Base-by-base conservation (phyloP, 164 flowering plant genomes). In the Protea cynaroides region DNA sequence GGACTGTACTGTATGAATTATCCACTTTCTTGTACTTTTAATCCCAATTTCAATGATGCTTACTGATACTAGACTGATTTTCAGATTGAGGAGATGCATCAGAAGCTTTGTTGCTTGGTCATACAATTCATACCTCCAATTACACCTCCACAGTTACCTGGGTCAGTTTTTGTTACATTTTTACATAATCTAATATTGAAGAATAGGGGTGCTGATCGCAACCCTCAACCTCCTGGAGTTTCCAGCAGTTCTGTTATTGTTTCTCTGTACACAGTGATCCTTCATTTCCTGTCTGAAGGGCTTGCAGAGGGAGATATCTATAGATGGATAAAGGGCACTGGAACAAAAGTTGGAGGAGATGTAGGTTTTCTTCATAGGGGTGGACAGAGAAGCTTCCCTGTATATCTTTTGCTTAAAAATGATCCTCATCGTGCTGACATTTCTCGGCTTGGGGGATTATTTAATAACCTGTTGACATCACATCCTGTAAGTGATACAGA, bases 81-180 rank as follows among this genome's bases (percentile, higher is more conserved):
- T 75, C 81, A 93, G 98, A 87, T 93, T 69, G 98, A 93, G 74
- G 97, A 90, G 80, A 86, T 87, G 88, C 98, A 93, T 52, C 79
- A 94, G 73, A 90, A 90, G 49, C 92, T 93, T 44, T 93, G 98
- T 68, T 74, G 79, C 65, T 70, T 93, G 69, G 90, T 93, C 47
- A 82, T 93, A 73, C 89, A 87, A 64, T 90, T 87, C 70, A 83
- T 82, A 59, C 97, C 98, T 65, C 98, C 96, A 18, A 68, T 63
- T 59, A 66, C 77, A 58, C 86, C 97, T 58, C 78, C 81, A 15
- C 93, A 86, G 74, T 72, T 83, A 54, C 92, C 92, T 36, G 97
- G 97, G 51, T 85, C 97, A 46, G 89, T 88, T 56, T 88, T 93
- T 59, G 82, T 88, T 77, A 74, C 87, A 65, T 90, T 93, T 62